These are phyloP conservation scores for Pichia paraexigua DNA, from an alignment of 805 yeast species.

Conservation along the genomic window DNA sequence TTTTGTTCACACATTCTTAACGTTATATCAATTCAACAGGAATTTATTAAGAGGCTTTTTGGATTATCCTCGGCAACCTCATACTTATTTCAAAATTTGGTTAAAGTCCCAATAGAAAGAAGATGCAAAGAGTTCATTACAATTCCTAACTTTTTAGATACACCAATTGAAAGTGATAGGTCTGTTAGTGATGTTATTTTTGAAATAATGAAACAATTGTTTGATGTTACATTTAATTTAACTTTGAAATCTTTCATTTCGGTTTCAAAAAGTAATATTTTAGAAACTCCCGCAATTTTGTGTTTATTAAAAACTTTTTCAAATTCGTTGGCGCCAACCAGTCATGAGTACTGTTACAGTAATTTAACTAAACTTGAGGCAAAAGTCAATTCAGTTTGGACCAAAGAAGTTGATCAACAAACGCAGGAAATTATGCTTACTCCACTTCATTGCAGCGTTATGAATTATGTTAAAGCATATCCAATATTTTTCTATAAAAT, in stretches of 20 bases:
- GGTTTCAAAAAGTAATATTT: constrained; percentile 30
- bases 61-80: constrained; percentile 36
- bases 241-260: constrained; percentile 30
- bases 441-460: constrained; percentile 24
- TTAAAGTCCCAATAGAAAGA: constrained; percentile 26
- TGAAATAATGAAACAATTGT: constrained; percentile 27
- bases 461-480: constrained; percentile 38
- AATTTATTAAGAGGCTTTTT: constrained; percentile 36
- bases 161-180: constrained; percentile 25
- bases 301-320: constrained; percentile 35
- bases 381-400: constrained; percentile 49
- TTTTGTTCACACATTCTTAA: constrained; percentile 10
- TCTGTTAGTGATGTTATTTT: constrained; percentile 22
- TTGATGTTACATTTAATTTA: constrained; percentile 17
- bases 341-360: constrained; percentile 56
- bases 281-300: constrained; percentile 36
- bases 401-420: constrained; percentile 49
- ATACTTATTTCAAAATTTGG: constrained; percentile 33
- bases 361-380: constrained; percentile 45
- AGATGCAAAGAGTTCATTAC: constrained; percentile 17
- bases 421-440: constrained; percentile 31
- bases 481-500: constrained; percentile 38
- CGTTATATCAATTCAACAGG: constrained; percentile 35
- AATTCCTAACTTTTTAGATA: constrained; percentile 9
- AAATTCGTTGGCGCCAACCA: constrained; percentile 35